Percentiles rank a stretch among this genome's conserved stretches.
Conservation (phyloP, 2,329 filamentous ascomycete species). For the Verticillium zaregamsianum region DNA sequence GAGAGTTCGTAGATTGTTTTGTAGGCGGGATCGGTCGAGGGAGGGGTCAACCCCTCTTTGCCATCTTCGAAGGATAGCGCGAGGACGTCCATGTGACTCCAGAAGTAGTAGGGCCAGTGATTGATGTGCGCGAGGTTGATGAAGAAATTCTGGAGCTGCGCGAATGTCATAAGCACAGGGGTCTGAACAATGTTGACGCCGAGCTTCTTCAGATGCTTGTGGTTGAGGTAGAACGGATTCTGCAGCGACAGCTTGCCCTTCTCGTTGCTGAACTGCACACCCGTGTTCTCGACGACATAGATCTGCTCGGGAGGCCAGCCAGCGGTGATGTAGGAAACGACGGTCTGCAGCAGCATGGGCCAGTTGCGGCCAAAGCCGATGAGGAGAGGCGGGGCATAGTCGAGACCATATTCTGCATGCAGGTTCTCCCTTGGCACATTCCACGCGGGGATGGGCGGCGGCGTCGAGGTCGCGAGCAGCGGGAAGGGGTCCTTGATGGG, state of each 20-base stretch:
- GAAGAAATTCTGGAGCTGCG: conserved; percentile 53
- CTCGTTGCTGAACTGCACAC: conserved; percentile 49
- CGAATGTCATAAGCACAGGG: conserved; percentile 48
- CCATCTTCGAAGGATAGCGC: conserved; percentile 37
- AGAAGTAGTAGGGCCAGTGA: conserved; percentile 48
- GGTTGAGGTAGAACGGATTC: conserved; percentile 54
- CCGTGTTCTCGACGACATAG: conserved; percentile 56
- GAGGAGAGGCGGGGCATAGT: conserved; percentile 43
- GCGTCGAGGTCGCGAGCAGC: conserved; percentile 25
- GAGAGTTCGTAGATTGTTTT: conserved; percentile 36
- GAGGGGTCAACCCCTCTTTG: conserved; percentile 8
- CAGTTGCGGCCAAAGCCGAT: conserved; percentile 57
- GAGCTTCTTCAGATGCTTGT: conserved; percentile 42
- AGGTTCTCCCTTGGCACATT: conserved; percentile 34
- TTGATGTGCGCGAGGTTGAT: conserved; percentile 38
- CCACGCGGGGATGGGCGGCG: conserved; percentile 39
- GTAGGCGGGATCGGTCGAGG: conserved; percentile 30
- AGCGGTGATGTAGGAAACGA: conserved; percentile 53
- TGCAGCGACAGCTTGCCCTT: conserved; percentile 42
- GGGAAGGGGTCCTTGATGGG: conserved; percentile 39
- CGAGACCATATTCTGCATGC: conserved; percentile 32
- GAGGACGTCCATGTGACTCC: conserved; percentile 53
- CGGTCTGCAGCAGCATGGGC: conserved; percentile 50
- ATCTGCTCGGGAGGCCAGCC: conserved; percentile 56
- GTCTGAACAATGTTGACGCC: conserved; percentile 48